phyloP scores from a whole-genome alignment of 2,329 filamentous ascomycete species.

The Fusarium buxicola region DNA sequence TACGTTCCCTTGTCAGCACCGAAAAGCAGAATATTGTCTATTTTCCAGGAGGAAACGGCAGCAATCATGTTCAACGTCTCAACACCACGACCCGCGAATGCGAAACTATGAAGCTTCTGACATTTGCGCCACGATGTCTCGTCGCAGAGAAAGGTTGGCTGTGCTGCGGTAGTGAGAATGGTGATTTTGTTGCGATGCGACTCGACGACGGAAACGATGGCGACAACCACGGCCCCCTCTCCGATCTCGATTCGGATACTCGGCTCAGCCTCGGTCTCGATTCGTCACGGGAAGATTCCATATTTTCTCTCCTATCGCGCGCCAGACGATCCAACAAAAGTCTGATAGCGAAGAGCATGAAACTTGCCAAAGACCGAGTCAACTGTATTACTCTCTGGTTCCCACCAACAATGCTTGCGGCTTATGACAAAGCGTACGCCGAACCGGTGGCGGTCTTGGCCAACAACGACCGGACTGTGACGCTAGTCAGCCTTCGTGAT shows the following conservation, averaged over 20 bases:
- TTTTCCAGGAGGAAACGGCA: constrained; percentile 81
- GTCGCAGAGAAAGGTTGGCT: constrained; percentile 90
- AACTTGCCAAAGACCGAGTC: constrained; percentile 69
- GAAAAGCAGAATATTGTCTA: constrained; percentile 83
- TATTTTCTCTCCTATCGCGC: constrained; percentile 54
- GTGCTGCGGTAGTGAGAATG: constrained; percentile 88
- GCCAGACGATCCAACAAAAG: constrained; percentile 57
- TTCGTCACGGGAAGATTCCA: constrained; percentile 49
- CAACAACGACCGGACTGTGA: constrained; percentile 93
- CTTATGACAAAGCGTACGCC: constrained; percentile 56
- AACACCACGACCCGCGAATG: constrained; percentile 76
- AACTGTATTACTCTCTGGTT: constrained; percentile 76
- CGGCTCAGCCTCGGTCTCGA: constrained; percentile 49
- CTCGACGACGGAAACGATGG: constrained; percentile 58
- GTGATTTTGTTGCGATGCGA: constrained; percentile 85
- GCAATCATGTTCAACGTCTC: constrained; percentile 73
- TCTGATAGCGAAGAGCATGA: constrained; percentile 62
- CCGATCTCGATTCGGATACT: constrained; percentile 51
- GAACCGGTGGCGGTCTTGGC: constrained; percentile 76
- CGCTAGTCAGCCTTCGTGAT: constrained; percentile 80
- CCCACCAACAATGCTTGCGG: constrained; percentile 53
- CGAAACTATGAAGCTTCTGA: constrained; percentile 77
- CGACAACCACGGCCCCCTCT: constrained; percentile 41
- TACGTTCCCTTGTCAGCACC: constrained; percentile 89
- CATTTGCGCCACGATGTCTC: constrained; percentile 84